Evolutionary conservation across 495 filamentous ascomycete genomes (phyloP), one percentile per base, ranked within the genome.

Genomic region (Endocarpon pusillum): DNA sequence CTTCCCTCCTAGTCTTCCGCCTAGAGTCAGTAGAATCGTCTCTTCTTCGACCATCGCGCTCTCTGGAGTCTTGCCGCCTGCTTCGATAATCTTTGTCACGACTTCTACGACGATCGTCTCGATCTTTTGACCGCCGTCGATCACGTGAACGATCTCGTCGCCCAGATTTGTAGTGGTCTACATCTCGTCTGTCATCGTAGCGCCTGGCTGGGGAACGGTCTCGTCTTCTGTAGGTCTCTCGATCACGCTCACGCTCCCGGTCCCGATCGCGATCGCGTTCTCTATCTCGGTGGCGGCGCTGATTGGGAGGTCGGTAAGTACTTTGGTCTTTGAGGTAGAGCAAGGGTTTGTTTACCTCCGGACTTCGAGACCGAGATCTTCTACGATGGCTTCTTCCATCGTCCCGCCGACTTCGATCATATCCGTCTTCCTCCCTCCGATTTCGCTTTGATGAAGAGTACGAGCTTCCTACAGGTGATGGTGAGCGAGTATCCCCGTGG

Each of bases 391-490:
- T 44, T 34, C 68, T 59, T 26, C 55, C 58, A 54, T 77, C 75
- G 52, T 80, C 78, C 41, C 76, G 62, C 32, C 69, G 62, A 41
- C 54, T 62, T 51, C 64, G 61, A 41, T 81, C 74, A 56, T 69
- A 71, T 39, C 77, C 71, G 52, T 81, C 78, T 54, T 81, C 75
- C 53, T 83, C 77, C 67, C 76, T 73, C 50, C 75, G 78, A 45
- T 51, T 60, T 44, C 71, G 69, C 62, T 71, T 75, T 47, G 76
- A 75, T 48, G 75, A 74, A 58, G 75, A 77, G 57, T 69, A 72
- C 51, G 79, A 73, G 66, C 78, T 83, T 75, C 78, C 80, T 84
- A 78, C 75, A 78, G 80, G 80, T 73, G 80, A 83, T 81, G 80
- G 80, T 85, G 80, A 85, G 78, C 78, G 80, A 73, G 77, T 74